These are phyloP conservation scores for Camelina sativa DNA, from an alignment of 345 rosid species.

Conservation along the genomic window DNA sequence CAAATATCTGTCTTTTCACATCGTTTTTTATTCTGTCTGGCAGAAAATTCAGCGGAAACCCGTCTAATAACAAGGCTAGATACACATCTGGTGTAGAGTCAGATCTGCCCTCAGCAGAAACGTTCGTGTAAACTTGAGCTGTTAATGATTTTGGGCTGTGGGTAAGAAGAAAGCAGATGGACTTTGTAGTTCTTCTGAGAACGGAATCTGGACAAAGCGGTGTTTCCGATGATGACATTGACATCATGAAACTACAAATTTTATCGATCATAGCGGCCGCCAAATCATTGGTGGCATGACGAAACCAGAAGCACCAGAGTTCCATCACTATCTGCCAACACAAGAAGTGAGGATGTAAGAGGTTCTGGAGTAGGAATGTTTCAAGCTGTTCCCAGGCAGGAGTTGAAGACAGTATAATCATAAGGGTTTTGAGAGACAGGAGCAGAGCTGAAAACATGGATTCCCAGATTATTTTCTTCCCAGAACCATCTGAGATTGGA, in stretches of 20 bases:
- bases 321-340: slow-evolving; percentile 84
- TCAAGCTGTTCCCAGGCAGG: slow-evolving; percentile 68
- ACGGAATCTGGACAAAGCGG: slow-evolving; percentile 59
- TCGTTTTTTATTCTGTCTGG: slow-evolving; percentile 53
- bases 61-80: slow-evolving; percentile 73
- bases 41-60: slow-evolving; percentile 69
- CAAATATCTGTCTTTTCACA: slow-evolving; percentile 59
- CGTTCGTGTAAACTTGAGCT: slow-evolving; percentile 56
- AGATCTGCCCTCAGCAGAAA: slow-evolving; percentile 49
- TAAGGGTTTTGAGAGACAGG: slow-evolving; percentile 72
- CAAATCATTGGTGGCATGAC: slow-evolving; percentile 61
- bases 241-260: slow-evolving; percentile 60
- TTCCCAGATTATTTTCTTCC: slow-evolving; percentile 66
- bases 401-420: slow-evolving; percentile 65
- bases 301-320: slow-evolving; percentile 80
- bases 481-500: slow-evolving; percentile 62
- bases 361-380: slow-evolving; percentile 70
- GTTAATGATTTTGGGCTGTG: slow-evolving; percentile 58
- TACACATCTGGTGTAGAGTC: slow-evolving; percentile 55
- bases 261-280: slow-evolving; percentile 53
- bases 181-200: slow-evolving; percentile 72
- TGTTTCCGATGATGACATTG: slow-evolving; percentile 56
- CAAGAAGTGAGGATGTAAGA: slow-evolving; percentile 84
- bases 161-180: slow-evolving; percentile 62
- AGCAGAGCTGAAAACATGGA: slow-evolving; percentile 63